Base-by-base conservation (phyloP, 2,329 filamentous ascomycete species). In the Ophiosphaerella korrae region DNA sequence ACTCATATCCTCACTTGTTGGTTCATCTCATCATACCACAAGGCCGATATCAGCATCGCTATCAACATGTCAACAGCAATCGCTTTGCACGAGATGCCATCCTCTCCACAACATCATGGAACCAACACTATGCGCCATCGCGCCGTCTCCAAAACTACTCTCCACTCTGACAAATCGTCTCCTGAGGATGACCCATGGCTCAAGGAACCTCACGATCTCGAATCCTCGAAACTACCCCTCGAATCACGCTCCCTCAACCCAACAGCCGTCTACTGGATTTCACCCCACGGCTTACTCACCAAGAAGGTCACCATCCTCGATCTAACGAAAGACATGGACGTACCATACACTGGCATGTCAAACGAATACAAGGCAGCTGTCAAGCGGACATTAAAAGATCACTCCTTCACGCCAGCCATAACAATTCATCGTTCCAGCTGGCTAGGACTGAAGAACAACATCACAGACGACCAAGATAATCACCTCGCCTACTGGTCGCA, bases 401-500 rank as follows among this genome's bases (percentile, higher is more conserved):
- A 62, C 40, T 49, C 56, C 24, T 58, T 49, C 42, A 55, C 57
- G 9, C 60, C 62, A 1, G 21, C 38, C 37, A 55, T 55, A 34
- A 62, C 48, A 16, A 46, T 45, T 38, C 49, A 48, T 7, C 43
- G 57, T 1, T 51, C 35, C 31, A 54, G 48, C 50, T 60, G 53
- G 53, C 37, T 63, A 3, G 55, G 60, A 9, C 42, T 60, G 11
- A 49, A 57, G 12, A 63, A 62, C 51, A 43, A 38, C 34, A 58
- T 65, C 34, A 57, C 43, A 12, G 50, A 59, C 46, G 45, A 34
- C 31, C 49, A 56, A 38, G 43, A 42, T 33, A 26, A 43, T 1
- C 33, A 31, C 16, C 13, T 67, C 8, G 64, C 62, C 9, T 42
- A 61, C 2, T 66, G 62, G 63, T 47, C 50, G 16, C 63, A 65